A percentile compares a stretch with the other conserved stretches of the same genome.
Evolutionary conservation across 73 alveolate genomes (phyloP).

Genomic region (Breviolum minutum): DNA sequence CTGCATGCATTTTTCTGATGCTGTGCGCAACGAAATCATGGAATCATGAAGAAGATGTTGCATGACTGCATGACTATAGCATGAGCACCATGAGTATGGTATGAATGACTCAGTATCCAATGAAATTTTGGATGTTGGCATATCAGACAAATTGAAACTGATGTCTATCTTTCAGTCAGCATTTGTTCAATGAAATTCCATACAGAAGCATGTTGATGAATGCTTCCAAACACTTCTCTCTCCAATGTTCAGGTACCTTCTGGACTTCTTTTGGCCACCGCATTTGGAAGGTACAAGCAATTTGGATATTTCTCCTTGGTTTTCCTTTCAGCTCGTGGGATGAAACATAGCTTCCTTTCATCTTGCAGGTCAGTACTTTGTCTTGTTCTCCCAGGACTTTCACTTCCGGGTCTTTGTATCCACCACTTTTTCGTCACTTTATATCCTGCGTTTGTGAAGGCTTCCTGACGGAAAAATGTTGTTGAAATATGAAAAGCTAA

Average conservation of each 20-base stretch:
- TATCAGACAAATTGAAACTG: neutral
- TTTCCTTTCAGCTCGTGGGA: neutral
- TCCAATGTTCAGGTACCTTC: conserved; percentile 54
- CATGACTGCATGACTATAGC: no score
- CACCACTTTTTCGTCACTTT: neutral
- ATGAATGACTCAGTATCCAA: no score
- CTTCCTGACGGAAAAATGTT: neutral
- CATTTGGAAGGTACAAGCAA: conserved; percentile 52
- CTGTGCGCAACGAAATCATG: conserved; percentile 11
- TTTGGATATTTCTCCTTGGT: neutral
- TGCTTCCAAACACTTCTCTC: neutral
- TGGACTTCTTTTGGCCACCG: conserved; percentile 87
- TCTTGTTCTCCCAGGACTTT: conserved; percentile 33
- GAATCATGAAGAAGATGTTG: no score
- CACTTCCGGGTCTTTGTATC: neutral
- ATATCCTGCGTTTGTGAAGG: neutral
- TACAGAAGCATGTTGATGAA: neutral
- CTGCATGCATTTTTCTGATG: conserved; percentile 25
- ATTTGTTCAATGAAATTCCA: no score
- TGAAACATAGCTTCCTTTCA: neutral
- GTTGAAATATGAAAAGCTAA: neutral
- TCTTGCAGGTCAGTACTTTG: conserved; percentile 69
- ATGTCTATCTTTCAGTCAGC: no score
- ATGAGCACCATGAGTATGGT: no score
- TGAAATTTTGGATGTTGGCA: neutral